phyloP scores from a whole-genome alignment of 768 basidiomycete genomes.

The Lactarius pseudohatsudake region DNA sequence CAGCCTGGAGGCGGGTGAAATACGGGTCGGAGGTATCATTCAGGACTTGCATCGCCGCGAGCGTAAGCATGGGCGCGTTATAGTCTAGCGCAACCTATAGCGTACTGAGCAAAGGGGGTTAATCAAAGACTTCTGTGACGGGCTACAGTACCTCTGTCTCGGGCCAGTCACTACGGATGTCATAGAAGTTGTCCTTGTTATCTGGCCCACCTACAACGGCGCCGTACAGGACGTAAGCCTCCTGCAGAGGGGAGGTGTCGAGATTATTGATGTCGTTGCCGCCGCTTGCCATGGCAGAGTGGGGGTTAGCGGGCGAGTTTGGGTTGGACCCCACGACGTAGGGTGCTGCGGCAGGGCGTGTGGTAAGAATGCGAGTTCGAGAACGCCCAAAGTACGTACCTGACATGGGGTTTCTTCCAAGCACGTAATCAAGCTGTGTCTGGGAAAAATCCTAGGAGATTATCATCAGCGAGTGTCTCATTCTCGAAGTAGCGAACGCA shows the following conservation, averaged over 20 bases:
- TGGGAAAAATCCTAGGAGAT: conserved; percentile 63
- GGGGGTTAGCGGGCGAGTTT: conserved; percentile 88
- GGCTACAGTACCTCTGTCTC: conserved; percentile 66
- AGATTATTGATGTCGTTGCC: conserved; percentile 68
- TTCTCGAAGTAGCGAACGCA: conserved; percentile 35
- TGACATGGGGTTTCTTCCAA: conserved; percentile 90
- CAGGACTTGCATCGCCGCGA: conserved; percentile 76
- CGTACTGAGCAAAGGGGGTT: not conserved
- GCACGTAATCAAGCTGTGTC: conserved; percentile 73
- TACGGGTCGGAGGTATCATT: conserved; percentile 71
- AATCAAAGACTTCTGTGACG: not conserved
- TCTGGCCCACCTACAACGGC: conserved; percentile 89
- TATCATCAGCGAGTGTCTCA: conserved; percentile 15
- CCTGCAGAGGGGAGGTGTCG: conserved; percentile 67
- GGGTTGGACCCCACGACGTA: conserved; percentile 90
- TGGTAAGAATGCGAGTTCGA: not conserved
- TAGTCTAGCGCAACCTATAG: conserved; percentile 78
- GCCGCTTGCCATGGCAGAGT: conserved; percentile 86
- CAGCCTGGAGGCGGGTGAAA: conserved; percentile 69
- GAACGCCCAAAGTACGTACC: conserved; percentile 42
- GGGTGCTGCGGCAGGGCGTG: conserved; percentile 47
- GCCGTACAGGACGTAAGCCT: conserved; percentile 81
- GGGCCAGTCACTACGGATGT: conserved; percentile 87
- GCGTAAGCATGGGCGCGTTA: conserved; percentile 84
- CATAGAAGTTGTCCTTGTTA: conserved; percentile 70